phyloP scores from a whole-genome alignment of 768 basidiomycete species.

The Mycena leptocephala region DNA sequence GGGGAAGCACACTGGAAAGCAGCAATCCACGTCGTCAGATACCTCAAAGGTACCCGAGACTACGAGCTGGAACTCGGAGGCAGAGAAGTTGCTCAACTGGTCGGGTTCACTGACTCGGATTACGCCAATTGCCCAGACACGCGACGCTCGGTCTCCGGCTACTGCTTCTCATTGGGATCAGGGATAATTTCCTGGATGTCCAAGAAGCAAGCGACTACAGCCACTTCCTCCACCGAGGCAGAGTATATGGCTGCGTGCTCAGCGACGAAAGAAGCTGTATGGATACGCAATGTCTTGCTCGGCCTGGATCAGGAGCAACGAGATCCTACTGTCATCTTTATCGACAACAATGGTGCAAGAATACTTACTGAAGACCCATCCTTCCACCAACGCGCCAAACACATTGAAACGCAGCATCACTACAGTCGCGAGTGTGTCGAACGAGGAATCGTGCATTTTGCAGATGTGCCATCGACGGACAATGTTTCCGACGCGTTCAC shows the following conservation, averaged over 20 bases:
- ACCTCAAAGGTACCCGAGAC: constrained; percentile 53
- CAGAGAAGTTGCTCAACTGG: background rate
- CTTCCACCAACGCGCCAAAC: constrained; percentile 17
- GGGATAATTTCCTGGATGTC: constrained; percentile 8
- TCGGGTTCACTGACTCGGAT: background rate
- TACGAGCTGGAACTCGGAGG: constrained; percentile 9
- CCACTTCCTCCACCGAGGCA: constrained; percentile 2
- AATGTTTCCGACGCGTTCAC: constrained; percentile 52
- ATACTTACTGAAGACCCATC: constrained; percentile 10
- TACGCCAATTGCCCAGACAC: background rate
- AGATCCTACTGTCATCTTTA: background rate
- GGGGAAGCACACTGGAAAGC: constrained; percentile 54
- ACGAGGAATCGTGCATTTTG: constrained; percentile 27
- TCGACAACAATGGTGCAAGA: background rate
- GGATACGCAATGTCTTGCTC: background rate
- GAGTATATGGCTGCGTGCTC: constrained; percentile 10
- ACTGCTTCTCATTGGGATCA: background rate
- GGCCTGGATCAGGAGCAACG: background rate
- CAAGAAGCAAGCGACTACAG: background rate
- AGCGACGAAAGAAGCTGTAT: constrained; percentile 1
- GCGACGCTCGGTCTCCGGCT: background rate
- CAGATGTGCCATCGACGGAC: constrained; percentile 47
- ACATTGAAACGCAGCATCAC: constrained; percentile 22
- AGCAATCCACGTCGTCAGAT: constrained; percentile 53
- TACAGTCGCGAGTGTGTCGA: constrained; percentile 24